Percentiles rank a stretch among this genome's conserved stretches.
These are phyloP conservation scores for Lentithecium fluviatile DNA, from an alignment of 495 filamentous ascomycete genomes.

Conservation along the genomic window DNA sequence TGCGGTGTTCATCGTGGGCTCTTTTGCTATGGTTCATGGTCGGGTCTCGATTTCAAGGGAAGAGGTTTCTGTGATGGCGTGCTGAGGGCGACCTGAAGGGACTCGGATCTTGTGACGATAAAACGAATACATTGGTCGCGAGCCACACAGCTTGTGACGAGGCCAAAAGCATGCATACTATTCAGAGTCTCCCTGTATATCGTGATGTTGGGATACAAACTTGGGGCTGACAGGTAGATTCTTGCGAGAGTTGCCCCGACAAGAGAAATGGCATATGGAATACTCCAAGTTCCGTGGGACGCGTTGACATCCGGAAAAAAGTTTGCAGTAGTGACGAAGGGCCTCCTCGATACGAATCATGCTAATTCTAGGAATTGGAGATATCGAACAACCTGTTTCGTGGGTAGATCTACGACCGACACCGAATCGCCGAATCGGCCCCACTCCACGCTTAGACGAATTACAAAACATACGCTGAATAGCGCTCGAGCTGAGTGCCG, in stretches of 20 bases:
- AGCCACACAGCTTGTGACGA: conserved; percentile 1
- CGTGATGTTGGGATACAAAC: too few species aligned
- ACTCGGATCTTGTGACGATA: conserved; percentile 27
- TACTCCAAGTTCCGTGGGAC: too few species aligned
- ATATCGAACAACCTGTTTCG: not conserved
- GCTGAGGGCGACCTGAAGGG: conserved; percentile 20
- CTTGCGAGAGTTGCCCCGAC: too few species aligned
- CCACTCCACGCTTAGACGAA: too few species aligned
- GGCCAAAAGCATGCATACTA: not conserved
- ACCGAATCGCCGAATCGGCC: too few species aligned
- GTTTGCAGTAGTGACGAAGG: too few species aligned
- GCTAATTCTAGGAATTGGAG: not conserved
- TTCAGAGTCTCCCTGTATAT: too few species aligned
- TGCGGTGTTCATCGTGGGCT: conserved; percentile 30
- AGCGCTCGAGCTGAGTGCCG: too few species aligned
- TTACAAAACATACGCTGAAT: too few species aligned
- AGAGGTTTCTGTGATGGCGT: conserved; percentile 4
- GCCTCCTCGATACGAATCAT: too few species aligned
- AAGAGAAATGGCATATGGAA: too few species aligned
- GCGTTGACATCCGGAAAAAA: too few species aligned
- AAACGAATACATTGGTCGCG: conserved; percentile 31
- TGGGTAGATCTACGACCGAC: not conserved
- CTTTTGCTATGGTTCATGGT: conserved; percentile 12
- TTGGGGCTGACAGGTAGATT: not conserved
- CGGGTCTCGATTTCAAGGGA: conserved; percentile 1